A percentile compares a stretch with the other conserved stretches of the same genome.
Evolutionary conservation across 163 green algal genomes (phyloP).

Genomic region (Chlamydomonas reinhardtii): DNA sequence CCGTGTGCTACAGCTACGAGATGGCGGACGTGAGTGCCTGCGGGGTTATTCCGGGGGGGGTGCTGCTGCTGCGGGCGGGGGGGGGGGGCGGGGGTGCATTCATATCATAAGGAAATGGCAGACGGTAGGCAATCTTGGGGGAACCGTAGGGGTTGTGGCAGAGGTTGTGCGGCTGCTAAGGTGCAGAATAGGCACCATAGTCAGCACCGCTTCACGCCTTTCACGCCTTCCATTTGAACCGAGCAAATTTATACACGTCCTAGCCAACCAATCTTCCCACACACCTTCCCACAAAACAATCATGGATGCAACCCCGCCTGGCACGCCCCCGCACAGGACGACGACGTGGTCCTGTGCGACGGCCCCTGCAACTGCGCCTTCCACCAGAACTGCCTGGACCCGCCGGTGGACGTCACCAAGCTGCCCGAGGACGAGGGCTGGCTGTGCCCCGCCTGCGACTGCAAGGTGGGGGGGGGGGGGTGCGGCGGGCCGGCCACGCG

Average conservation of each 20-base stretch:
- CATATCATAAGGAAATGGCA: too few species aligned
- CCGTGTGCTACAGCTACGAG: slow-evolving; percentile 73
- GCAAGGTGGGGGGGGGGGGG: slow-evolving; percentile 74
- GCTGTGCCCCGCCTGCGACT: slow-evolving; percentile 88
- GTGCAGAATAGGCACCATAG: too few species aligned
- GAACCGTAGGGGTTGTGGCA: too few species aligned
- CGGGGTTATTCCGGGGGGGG: background rate
- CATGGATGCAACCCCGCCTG: background rate
- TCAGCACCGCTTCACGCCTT: too few species aligned
- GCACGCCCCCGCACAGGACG: slow-evolving; percentile 77
- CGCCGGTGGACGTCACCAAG: slow-evolving; percentile 70
- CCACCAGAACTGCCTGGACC: slow-evolving; percentile 86
- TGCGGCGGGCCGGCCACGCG: background rate
- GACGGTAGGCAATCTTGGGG: too few species aligned
- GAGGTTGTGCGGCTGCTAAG: too few species aligned
- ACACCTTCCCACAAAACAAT: too few species aligned
- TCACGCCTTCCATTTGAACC: too few species aligned
- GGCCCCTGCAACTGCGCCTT: slow-evolving; percentile 91
- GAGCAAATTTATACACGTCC: too few species aligned
- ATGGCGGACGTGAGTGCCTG: slow-evolving; percentile 66
- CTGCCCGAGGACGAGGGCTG: slow-evolving; percentile 87
- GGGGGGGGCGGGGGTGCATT: too few species aligned
- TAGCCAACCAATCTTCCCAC: too few species aligned
- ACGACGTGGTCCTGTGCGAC: slow-evolving; percentile 96
- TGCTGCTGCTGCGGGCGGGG: background rate